These are phyloP conservation scores for Psophocarpus tetragonolobus DNA, from an alignment of 306 rosid genomes.

Conservation along the genomic window DNA sequence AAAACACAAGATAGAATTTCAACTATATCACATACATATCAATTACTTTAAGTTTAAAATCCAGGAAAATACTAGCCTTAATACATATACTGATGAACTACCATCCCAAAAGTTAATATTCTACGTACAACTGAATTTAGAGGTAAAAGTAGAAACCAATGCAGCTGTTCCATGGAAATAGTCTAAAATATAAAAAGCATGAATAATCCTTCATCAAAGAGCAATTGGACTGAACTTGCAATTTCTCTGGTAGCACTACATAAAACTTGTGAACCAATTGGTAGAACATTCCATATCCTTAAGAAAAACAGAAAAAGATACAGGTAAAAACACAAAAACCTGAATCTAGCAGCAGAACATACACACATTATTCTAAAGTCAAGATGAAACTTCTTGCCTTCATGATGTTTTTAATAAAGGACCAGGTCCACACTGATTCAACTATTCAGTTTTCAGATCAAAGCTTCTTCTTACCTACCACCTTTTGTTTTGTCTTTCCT, in stretches of 20 bases:
- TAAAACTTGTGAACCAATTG: no score
- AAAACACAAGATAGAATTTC: no score
- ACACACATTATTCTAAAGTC: no score
- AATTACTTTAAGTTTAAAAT: not conserved
- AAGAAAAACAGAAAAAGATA: not conserved
- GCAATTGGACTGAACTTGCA: no score
- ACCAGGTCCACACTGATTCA: not conserved
- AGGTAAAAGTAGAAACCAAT: not conserved
- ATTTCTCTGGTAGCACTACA: no score
- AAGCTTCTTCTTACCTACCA: not conserved
- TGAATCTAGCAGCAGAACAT: not conserved
- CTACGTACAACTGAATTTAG: not conserved
- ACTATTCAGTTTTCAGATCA: not conserved
- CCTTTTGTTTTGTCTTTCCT: not conserved
- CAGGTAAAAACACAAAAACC: not conserved
- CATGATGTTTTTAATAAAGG: not conserved
- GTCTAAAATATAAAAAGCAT: no score
- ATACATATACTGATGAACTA: not conserved
- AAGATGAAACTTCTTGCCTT: not conserved
- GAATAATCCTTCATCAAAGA: no score
- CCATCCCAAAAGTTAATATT: not conserved
- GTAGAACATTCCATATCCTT: not conserved
- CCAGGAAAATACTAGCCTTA: not conserved
- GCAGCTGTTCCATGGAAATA: not conserved
- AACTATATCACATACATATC: no score